Evolutionary conservation across 2,329 filamentous ascomycete species (phyloP).

Genomic region (Ceratocystis harringtonii): DNA sequence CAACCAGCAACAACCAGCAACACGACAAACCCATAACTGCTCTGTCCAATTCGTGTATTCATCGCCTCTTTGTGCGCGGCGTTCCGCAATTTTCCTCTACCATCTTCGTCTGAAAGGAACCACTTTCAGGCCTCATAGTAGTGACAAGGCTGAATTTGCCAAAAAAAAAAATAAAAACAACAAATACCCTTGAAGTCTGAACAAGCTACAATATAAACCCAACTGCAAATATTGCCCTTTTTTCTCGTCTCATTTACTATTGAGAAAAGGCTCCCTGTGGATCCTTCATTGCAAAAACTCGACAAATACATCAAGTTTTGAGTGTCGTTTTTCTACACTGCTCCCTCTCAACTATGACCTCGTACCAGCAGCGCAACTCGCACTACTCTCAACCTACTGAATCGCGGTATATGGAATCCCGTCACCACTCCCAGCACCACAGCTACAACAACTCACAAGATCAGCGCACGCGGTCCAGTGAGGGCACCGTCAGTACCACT

Average conservation of each 20-base stretch:
- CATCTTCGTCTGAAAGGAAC: neutral
- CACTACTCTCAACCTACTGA: slow-evolving; percentile 15
- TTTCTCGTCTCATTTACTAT: neutral
- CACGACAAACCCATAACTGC: neutral
- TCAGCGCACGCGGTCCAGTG: slow-evolving; percentile 55
- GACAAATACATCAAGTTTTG: neutral
- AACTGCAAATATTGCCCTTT: neutral
- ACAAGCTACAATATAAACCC: neutral
- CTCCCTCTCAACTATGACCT: slow-evolving; percentile 13
- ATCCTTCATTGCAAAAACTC: neutral
- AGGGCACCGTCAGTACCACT: slow-evolving; percentile 78
- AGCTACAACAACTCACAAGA: slow-evolving; percentile 36
- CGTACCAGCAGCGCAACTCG: slow-evolving; percentile 15
- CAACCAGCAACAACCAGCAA: neutral
- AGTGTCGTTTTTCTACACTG: slow-evolving; percentile 4
- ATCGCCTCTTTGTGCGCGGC: neutral
- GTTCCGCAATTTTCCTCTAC: neutral
- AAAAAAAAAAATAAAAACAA: neutral
- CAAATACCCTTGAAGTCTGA: neutral
- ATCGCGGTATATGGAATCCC: slow-evolving; percentile 10
- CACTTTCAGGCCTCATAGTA: neutral
- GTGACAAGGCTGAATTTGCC: neutral
- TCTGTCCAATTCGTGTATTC: neutral
- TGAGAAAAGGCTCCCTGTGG: neutral
- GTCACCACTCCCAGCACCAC: slow-evolving; percentile 19